A percentile compares a stretch with the other conserved stretches of the same genome.
phyloP scores from a whole-genome alignment of 2,329 filamentous ascomycete species.

The Uncinocarpus reesii region DNA sequence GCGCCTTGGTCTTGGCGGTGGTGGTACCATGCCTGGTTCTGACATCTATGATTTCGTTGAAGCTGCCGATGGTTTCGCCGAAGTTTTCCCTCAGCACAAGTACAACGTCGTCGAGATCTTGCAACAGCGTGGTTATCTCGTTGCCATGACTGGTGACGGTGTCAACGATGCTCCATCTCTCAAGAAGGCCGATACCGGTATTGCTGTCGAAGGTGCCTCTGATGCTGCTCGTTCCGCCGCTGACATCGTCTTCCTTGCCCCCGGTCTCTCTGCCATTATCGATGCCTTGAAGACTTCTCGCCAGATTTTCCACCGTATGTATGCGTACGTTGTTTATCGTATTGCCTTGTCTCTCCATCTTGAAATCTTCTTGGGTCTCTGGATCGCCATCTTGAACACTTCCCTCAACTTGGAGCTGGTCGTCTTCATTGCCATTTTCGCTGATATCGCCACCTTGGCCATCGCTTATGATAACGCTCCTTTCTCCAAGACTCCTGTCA shows the following conservation, averaged over 20 bases:
- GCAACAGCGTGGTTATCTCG: constrained; percentile 83
- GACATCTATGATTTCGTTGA: constrained; percentile 94
- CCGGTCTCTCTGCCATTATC: constrained; percentile 83
- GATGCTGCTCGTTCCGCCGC: constrained; percentile 84
- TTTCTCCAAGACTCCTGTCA: constrained; percentile 74
- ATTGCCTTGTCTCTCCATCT: constrained; percentile 85
- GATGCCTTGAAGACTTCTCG: constrained; percentile 86
- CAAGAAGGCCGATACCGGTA: constrained; percentile 94
- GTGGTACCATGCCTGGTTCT: constrained; percentile 85
- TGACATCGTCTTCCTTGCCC: constrained; percentile 88
- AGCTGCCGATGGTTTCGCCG: constrained; percentile 87
- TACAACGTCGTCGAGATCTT: constrained; percentile 89
- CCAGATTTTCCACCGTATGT: constrained; percentile 95
- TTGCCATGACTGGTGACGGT: constrained; percentile 94
- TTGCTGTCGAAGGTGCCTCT: constrained; percentile 84
- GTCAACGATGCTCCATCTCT: constrained; percentile 88
- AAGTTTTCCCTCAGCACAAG: constrained; percentile 93
- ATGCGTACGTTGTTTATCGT: constrained; percentile 90
- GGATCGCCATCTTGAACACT: constrained; percentile 79
- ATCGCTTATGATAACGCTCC: constrained; percentile 91
- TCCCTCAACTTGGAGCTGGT: constrained; percentile 77
- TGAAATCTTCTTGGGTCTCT: constrained; percentile 82
- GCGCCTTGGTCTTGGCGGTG: constrained; percentile 78
- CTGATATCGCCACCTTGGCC: constrained; percentile 80
- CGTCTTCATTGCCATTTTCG: constrained; percentile 91